phyloP scores from a whole-genome alignment of 225 moss, liverwort and hornwort genomes.

The Thuidium tamariscinum region DNA sequence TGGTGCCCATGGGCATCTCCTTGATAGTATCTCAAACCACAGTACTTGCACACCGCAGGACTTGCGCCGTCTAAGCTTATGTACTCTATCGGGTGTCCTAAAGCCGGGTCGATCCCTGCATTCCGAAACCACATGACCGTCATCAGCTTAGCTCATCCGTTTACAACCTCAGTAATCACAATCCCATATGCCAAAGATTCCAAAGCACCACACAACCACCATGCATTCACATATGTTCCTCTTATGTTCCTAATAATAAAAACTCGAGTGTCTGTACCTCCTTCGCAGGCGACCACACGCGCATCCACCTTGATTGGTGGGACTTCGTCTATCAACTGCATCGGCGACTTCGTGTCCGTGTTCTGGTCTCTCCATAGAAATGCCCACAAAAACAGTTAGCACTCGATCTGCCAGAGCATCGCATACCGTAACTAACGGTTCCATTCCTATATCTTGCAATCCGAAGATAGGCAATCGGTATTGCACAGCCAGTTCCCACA shows the following conservation, averaged over 20 bases:
- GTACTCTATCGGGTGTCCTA: constrained; percentile 90
- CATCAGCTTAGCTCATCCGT: not conserved
- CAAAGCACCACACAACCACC: not conserved
- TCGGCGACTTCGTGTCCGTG: constrained; percentile 63
- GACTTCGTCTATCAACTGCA: constrained; percentile 73
- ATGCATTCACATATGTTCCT: not conserved
- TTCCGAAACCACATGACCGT: not conserved
- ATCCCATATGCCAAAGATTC: not conserved
- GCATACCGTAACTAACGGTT: not conserved
- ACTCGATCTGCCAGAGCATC: not conserved
- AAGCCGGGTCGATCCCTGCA: constrained; percentile 62
- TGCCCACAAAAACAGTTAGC: not conserved
- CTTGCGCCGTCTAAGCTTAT: constrained; percentile 55
- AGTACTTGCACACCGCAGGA: constrained; percentile 42
- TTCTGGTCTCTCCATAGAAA: constrained; percentile 8
- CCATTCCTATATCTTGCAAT: not conserved
- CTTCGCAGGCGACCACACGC: constrained; percentile 82
- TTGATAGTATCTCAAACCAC: constrained; percentile 24
- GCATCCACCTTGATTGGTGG: constrained; percentile 63
- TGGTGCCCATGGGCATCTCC: constrained; percentile 37
- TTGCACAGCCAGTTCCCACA: not conserved
- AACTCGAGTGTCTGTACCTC: constrained; percentile 17
- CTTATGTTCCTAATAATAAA: not conserved
- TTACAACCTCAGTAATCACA: not conserved
- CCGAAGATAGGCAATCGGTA: not conserved